These are phyloP conservation scores for Themeda triandra DNA, from an alignment of 176 grass and related monocot species.

Conservation along the genomic window DNA sequence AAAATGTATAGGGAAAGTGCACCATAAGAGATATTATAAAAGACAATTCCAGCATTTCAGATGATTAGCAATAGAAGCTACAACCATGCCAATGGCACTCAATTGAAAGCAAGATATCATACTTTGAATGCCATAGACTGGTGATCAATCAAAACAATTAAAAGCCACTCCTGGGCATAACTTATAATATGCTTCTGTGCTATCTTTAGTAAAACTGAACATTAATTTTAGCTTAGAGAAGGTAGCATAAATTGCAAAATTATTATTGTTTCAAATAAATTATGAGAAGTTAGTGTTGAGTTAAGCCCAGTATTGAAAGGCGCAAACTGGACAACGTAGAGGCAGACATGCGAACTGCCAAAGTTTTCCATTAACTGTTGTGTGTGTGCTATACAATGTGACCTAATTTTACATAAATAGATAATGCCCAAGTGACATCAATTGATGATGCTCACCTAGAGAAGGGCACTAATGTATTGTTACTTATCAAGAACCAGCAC, in stretches of 20 bases:
- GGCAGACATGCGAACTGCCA: not conserved
- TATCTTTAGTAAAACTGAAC: constrained; percentile 27
- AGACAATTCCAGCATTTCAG: not conserved
- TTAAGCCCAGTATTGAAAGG: not conserved
- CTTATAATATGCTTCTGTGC: constrained; percentile 2
- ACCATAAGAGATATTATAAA: constrained; percentile 7
- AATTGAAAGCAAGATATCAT: not conserved
- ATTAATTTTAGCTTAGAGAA: constrained; percentile 22
- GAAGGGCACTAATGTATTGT: not conserved
- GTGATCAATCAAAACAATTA: not conserved
- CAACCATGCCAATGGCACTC: not conserved
- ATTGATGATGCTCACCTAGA: constrained; percentile 2
- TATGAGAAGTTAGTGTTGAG: not conserved
- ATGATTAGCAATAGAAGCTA: not conserved
- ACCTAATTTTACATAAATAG: constrained; percentile 33
- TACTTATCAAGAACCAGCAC: not conserved
- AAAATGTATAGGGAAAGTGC: not conserved
- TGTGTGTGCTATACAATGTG: not conserved
- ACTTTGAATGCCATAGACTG: not conserved
- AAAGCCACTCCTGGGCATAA: not conserved
- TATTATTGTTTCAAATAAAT: not conserved
- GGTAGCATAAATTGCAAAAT: not conserved
- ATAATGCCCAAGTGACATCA: not conserved
- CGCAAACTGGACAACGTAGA: not conserved
- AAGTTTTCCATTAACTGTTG: constrained; percentile 11